Base-by-base conservation (phyloP, 768 basidiomycete genomes). In the Mycena vulgaris region DNA sequence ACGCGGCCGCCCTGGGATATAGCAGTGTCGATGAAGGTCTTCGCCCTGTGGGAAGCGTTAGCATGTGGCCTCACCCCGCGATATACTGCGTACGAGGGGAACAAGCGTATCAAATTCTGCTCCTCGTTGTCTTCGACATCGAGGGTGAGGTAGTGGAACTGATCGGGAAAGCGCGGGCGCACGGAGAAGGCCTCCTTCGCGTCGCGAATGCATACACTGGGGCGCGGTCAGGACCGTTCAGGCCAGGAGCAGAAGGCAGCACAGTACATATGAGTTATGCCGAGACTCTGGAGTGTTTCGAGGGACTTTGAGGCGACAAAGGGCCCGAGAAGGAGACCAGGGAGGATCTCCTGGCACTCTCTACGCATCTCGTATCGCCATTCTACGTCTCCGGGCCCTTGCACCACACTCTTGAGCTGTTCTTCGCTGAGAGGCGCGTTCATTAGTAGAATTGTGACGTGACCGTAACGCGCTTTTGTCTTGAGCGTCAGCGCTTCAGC, bases 351-450 rank as follows among this genome's bases (percentile, higher is more conserved):
- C 82, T 98, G 96, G 75, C 95, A 95, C 76, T 97, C 93, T n/a
- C 96, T 86, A 33, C 96, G 88, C 96, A 98, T 97, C 81, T 97
- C 96, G 76, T 98, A 98, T 76, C 89, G 89, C 94, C 95, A 95
- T 79, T 96, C 94, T 28, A 94, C 87, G 71, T 95, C 94, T 35
- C 89, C 87, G 5, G 94, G 92, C 1, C 94, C 94, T 77, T 94
- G 91, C 23, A 95, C 89, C 72, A 57, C 73, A 66, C 37, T 68
- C 62, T 57, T 60, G 45, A 72, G 66, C 42, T 73, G 63, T 35
- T 73, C 71, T 55, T 73, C 71, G 5, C 4, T 72, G 57, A 70
- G 69, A 8, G 69, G 63, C 57, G 69, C 57, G 63, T 65, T 64
- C 69, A 70, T 70, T 39, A n/a, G n/a, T n/a, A n/a, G n/a, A n/a